A percentile compares a stretch with the other conserved stretches of the same genome.
Evolutionary conservation across 2,329 filamentous ascomycete species (phyloP).

Genomic region (Ilyonectria mors-panacis): DNA sequence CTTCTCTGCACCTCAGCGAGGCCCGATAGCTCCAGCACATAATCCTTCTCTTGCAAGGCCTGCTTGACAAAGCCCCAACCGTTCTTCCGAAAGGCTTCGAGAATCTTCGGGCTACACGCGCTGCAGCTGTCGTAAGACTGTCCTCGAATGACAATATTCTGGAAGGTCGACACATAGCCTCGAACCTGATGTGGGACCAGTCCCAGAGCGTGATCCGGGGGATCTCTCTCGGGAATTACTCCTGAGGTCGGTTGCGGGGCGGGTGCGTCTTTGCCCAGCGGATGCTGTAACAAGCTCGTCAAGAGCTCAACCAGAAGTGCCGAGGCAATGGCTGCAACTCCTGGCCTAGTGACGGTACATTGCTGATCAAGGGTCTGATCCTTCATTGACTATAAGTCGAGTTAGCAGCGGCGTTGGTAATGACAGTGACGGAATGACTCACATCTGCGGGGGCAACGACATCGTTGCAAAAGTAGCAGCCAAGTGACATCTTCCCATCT

Average conservation of each 20-base stretch:
- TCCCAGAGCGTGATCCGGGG: constrained; percentile 72
- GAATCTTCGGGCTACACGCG: constrained; percentile 80
- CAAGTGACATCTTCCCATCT: constrained; percentile 77
- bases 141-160: constrained; percentile 80
- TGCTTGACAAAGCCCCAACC: constrained; percentile 85
- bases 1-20: constrained; percentile 78
- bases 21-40: constrained; percentile 83
- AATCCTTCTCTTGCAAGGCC: constrained; percentile 82
- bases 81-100: constrained; percentile 76
- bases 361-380: constrained; percentile 97
- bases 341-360: constrained; percentile 96
- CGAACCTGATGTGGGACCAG: constrained; percentile 86
- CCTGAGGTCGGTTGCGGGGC: constrained; percentile 64
- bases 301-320: constrained; percentile 92
- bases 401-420: constrained; percentile 18
- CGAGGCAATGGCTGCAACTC: constrained; percentile 92
- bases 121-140: constrained; percentile 86
- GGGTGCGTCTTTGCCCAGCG: constrained; percentile 74
- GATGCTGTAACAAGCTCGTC: constrained; percentile 89
- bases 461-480: constrained; percentile 99
- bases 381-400: constrained; percentile 80
- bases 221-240: constrained; percentile 67
- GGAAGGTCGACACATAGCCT: constrained; percentile 81
- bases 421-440: constrained; percentile 57
- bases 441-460: constrained; percentile 95